A percentile compares a stretch with the other conserved stretches of the same genome.
Evolutionary conservation across 176 grass and related monocot genomes (phyloP).

Genomic region (Tillandsia leiboldiana): DNA sequence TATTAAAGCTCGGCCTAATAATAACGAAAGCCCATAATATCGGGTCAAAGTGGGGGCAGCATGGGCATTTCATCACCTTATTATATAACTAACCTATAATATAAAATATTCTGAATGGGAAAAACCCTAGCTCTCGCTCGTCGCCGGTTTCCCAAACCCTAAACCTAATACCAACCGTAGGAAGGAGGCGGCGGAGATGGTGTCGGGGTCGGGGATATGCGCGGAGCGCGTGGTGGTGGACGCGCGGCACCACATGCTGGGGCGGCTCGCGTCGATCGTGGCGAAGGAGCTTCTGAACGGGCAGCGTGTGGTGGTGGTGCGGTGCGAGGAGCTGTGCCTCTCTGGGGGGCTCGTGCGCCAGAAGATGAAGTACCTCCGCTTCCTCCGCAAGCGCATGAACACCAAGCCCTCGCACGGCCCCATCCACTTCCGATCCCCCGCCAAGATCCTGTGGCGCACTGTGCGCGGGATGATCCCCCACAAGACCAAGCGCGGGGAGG

Average conservation of each 20-base stretch:
- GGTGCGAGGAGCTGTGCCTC: conserved; percentile 93
- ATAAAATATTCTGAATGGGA: too few species aligned
- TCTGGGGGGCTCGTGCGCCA: conserved; percentile 80
- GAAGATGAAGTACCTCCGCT: conserved; percentile 95
- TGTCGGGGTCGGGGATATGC: conserved; percentile 71
- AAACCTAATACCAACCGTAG: conserved; percentile 27
- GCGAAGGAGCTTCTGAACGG: conserved; percentile 91
- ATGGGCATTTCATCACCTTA: too few species aligned
- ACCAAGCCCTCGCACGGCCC: conserved; percentile 90
- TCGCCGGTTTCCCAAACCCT: too few species aligned
- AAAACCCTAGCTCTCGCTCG: too few species aligned
- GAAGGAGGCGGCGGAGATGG: conserved; percentile 27
- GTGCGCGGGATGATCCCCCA: conserved; percentile 94
- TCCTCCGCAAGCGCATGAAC: conserved; percentile 95
- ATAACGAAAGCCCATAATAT: too few species aligned
- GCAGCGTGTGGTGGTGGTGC: conserved; percentile 71
- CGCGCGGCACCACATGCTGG: conserved; percentile 86
- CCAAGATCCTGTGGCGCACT: conserved; percentile 91
- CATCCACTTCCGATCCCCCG: conserved; percentile 76
- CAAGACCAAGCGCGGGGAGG: conserved; percentile 88
- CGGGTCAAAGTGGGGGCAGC: too few species aligned
- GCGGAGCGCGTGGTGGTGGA: conserved; percentile 61
- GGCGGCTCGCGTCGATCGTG: conserved; percentile 60
- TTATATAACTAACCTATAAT: too few species aligned
- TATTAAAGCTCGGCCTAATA: too few species aligned